phyloP scores from a whole-genome alignment of 768 basidiomycete species.

The Mycena rosella region DNA sequence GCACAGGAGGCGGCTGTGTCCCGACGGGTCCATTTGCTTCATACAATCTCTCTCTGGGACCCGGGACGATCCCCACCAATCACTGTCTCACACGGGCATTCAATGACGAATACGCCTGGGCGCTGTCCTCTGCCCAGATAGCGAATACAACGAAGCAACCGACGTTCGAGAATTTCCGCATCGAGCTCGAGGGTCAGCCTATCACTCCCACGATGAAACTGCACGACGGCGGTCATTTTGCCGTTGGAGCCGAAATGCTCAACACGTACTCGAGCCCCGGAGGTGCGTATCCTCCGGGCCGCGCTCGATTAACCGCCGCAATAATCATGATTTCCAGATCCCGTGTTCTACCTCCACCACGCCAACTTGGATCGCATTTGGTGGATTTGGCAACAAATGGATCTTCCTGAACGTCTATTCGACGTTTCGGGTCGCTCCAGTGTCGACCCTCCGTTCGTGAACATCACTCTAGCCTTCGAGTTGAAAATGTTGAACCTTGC shows the following conservation, averaged over 20 bases:
- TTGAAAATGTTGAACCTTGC: constrained; percentile 34
- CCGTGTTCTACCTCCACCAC: constrained; percentile 44
- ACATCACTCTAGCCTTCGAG: constrained; percentile 32
- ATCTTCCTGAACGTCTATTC: constrained; percentile 28
- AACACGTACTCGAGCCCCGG: constrained; percentile 37
- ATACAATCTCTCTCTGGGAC: constrained; percentile 49
- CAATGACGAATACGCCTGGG: constrained; percentile 35
- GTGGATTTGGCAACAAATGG: constrained; percentile 41
- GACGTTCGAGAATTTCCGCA: constrained; percentile 49
- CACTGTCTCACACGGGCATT: constrained; percentile 51
- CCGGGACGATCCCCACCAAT: constrained; percentile 46
- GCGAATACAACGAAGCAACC: constrained; percentile 42
- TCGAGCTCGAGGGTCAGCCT: constrained; percentile 51
- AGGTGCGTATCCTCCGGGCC: constrained; percentile 4
- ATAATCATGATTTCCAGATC: constrained; percentile 32
- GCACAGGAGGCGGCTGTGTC: constrained; percentile 40
- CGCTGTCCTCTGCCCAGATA: constrained; percentile 40
- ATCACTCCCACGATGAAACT: constrained; percentile 41
- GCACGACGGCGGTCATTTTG: constrained; percentile 52
- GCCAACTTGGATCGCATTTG: constrained; percentile 42
- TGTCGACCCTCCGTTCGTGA: constrained; percentile 31
- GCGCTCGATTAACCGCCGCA: not conserved
- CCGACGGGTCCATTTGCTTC: constrained; percentile 50
- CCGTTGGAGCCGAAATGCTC: constrained; percentile 48
- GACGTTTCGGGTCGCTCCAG: constrained; percentile 39